These are phyloP conservation scores for Paraphoma sp. DNA, from an alignment of 2,329 filamentous ascomycete species.

Conservation along the genomic window DNA sequence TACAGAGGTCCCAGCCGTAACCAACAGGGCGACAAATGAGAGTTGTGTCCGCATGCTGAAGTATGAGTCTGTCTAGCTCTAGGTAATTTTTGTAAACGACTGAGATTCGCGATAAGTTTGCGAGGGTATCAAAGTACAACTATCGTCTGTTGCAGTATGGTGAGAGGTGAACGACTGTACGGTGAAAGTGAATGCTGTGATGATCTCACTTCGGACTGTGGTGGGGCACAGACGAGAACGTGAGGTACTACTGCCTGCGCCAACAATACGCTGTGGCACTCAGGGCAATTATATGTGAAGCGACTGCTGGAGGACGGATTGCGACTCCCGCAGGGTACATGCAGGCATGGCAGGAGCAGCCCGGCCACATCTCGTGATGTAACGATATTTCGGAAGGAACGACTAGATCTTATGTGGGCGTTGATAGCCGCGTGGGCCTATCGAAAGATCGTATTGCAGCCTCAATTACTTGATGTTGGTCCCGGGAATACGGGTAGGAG, in stretches of 20 bases:
- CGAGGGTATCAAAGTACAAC: background rate
- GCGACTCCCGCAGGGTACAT: background rate
- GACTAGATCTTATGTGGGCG: background rate
- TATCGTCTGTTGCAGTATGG: conserved; percentile 1
- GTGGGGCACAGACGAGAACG: background rate
- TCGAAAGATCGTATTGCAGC: background rate
- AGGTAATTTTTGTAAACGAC: background rate
- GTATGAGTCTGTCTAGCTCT: background rate
- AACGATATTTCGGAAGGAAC: background rate
- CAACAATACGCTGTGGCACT: background rate
- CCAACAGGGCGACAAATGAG: conserved; percentile 17
- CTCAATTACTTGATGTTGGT: background rate
- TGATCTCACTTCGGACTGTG: background rate
- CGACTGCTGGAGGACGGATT: background rate
- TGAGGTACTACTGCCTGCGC: background rate
- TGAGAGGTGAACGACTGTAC: conserved; percentile 2
- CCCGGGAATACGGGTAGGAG: background rate
- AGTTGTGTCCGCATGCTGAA: conserved; percentile 14
- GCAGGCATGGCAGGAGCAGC: background rate
- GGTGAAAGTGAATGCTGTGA: background rate
- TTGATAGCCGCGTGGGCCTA: background rate
- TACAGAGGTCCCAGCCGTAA: conserved; percentile 11
- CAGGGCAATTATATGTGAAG: background rate
- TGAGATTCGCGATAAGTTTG: background rate
- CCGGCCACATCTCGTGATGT: background rate